Evolutionary conservation across 225 moss, liverwort and hornwort genomes (phyloP), one percentile per base, ranked within the genome.

Genomic region (Takakia lepidozioides): DNA sequence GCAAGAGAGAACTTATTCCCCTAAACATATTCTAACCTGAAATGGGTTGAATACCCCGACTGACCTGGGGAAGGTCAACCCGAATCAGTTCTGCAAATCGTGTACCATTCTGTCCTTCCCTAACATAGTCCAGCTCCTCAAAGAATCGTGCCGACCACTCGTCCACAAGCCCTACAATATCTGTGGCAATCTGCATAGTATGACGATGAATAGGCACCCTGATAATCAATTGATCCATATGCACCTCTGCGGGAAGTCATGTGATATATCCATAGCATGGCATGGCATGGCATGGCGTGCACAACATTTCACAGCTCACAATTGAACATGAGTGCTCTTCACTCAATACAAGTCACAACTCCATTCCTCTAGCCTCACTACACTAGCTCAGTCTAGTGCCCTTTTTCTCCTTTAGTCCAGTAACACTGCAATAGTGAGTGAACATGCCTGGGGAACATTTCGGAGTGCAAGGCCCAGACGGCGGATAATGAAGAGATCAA

Each of bases 111-210:
- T 85, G 78, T 25, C 98, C 98, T 72, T 98, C 98, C 7, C 71
- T 85, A 8, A 98, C 54, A 48, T 98, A 98, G 59, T 98, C 91
- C 51, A 98, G 52, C 68, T 98, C 98, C 68, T 98, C 98, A 55
- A 98, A 98, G 64, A 98, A 98, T 0, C 98, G 91, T 17, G 91
- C 78, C 36, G 98, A 91, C 98, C 98, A 98, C 38, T 98, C 98
- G 45, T 98, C 98, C 29, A 98, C 57, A 25, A 98, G 85, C 24
- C 98, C 98, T 23, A 98, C 98, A 53, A 98, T 66, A 58, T 98
- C 98, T 47, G 98, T 98, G 2, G 98, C 85, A 52, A 98, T 88
- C 91, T 98, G 90, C 62, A n/a, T n/a, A n/a, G n/a, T n/a, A n/a
- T n/a, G n/a, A n/a, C n/a, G n/a, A n/a, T n/a, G n/a, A n/a, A n/a